Evolutionary conservation across 129 eudicot species (phyloP).

Genomic region (Apium graveolens): DNA sequence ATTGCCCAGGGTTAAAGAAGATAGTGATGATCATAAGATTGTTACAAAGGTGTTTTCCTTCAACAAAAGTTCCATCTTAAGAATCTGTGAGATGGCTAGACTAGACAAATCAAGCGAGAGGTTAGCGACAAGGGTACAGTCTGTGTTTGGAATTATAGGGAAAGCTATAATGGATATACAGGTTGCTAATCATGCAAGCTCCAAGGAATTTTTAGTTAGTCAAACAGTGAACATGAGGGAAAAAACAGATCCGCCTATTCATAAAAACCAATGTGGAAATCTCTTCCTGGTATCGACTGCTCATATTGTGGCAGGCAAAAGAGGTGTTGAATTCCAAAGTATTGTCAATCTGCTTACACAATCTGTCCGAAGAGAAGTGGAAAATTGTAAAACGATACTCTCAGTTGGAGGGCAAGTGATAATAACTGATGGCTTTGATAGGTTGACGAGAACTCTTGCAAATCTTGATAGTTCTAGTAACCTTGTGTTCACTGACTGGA

Average conservation of each 20-base stretch:
- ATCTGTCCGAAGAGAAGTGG: slow-evolving; percentile 1
- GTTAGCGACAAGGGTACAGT: neutral
- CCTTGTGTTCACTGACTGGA: neutral
- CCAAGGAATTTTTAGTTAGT: neutral
- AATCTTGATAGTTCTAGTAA: neutral
- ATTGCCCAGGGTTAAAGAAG: neutral
- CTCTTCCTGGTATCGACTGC: neutral
- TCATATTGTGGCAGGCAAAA: neutral
- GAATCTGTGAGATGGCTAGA: neutral
- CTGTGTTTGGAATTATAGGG: neutral
- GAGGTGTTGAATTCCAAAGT: neutral
- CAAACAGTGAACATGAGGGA: neutral
- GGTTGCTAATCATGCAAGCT: neutral
- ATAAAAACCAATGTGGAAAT: neutral
- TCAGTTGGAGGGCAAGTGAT: neutral
- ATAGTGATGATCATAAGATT: neutral
- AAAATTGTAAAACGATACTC: neutral
- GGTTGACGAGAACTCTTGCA: neutral
- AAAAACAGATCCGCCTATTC: neutral
- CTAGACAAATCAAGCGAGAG: neutral
- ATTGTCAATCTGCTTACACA: neutral
- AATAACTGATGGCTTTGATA: neutral
- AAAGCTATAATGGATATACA: neutral
- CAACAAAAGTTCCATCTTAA: neutral
- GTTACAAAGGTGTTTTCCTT: neutral